These are phyloP conservation scores for Camellia granthamiana DNA, from an alignment of 148 eudicot genomes.

Conservation along the genomic window DNA sequence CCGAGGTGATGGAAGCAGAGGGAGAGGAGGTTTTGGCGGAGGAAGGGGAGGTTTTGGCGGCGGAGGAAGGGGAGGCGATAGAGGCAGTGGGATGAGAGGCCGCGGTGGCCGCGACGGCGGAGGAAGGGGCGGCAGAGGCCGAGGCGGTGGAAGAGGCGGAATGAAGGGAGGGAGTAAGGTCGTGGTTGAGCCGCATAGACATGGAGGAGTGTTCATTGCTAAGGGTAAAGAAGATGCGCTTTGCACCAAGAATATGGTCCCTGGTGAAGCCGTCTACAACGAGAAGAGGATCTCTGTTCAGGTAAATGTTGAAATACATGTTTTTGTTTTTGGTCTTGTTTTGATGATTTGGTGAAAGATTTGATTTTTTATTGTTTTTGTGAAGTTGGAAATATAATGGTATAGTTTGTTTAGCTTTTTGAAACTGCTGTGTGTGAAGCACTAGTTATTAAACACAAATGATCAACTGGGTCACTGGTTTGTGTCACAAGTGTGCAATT, in stretches of 20 bases:
- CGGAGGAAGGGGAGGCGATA: constrained; percentile 35
- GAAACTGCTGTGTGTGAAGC: too few relatives aligned
- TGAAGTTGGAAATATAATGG: too few relatives aligned
- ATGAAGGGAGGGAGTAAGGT: constrained; percentile 85
- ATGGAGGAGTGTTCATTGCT: constrained; percentile 83
- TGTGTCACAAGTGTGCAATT: too few relatives aligned
- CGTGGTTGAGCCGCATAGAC: constrained; percentile 78
- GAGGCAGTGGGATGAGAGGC: constrained; percentile 34
- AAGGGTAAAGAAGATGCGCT: constrained; percentile 96
- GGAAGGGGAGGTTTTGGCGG: constrained; percentile 40
- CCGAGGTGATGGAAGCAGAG: constrained; percentile 36
- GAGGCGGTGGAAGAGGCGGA: constrained; percentile 47
- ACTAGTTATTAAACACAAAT: too few relatives aligned
- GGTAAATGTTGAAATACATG: constrained; percentile 29
- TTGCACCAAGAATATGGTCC: constrained; percentile 86
- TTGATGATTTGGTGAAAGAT: too few relatives aligned
- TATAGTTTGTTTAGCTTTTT: too few relatives aligned
- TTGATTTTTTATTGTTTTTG: too few relatives aligned
- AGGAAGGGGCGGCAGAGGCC: constrained; percentile 27
- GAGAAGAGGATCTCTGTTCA: constrained; percentile 89
- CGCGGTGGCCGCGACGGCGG: constrained; percentile 29
- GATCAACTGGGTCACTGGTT: too few relatives aligned
- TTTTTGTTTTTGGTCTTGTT: background rate
- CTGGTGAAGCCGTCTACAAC: constrained; percentile 91
- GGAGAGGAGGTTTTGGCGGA: constrained; percentile 43